Base-by-base conservation (phyloP, 2,329 filamentous ascomycete species). In the Fusarium verticillioides region DNA sequence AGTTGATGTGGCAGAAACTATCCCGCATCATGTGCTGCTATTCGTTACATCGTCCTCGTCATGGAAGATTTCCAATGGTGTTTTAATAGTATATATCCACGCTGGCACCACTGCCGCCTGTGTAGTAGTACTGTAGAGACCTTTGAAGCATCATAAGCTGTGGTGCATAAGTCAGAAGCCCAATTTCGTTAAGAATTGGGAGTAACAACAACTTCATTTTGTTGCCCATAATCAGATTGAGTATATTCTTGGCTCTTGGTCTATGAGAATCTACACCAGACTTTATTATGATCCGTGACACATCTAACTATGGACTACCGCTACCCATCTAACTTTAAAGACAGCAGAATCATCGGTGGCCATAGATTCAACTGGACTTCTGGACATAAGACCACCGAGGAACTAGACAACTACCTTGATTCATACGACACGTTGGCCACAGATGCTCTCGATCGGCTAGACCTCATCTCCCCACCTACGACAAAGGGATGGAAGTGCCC, bases 391-490 rank as follows among this genome's bases (percentile, higher is more conserved):
- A 89, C 88, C 4, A 81, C 84, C 11, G 87, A 91, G 61, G 84
- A 94, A 76, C 82, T 91, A 43, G 81, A 87, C 60, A 88, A 87
- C 7, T 78, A 93, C 72, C 91, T 90, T 56, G 87, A 89, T 65
- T 88, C 88, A 2, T 95, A 93, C 78, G 94, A 96, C 80, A 85
- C 84, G 12, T 83, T 94, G 3, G 92, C 87, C 37, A 89, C 93
- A 72, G 87, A 93, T 66, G 91, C 90, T 65, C 83, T 94, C 21
- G 85, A 91, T 66, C 84, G 86, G 11, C 80, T 95, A 23, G 90
- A 94, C 76, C 82, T 86, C 23, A 87, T 94, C 60, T 89, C 87
- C 61, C 78, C 78, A 15, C 74, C 68, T 37, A 72, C 64, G 7
- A 64, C 76, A 13, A 76, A 78, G 26, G 63, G 60, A 40, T 80